Evolutionary conservation across 2,329 filamentous ascomycete species (phyloP).

Genomic region (Pseudogymnoascus sp.): DNA sequence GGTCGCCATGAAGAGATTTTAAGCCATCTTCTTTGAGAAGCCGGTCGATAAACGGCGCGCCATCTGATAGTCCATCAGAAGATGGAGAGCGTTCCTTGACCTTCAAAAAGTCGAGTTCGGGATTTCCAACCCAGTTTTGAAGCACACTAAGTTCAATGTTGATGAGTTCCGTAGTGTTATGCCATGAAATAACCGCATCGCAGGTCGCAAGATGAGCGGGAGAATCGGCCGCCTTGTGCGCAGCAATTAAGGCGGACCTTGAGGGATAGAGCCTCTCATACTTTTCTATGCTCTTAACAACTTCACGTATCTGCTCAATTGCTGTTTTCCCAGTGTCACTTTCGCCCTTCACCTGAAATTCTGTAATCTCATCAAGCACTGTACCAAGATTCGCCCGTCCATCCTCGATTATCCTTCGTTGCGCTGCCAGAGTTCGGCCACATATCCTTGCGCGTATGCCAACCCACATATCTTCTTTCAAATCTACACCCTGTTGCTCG

Average conservation of each 20-base stretch:
- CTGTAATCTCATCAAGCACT: constrained; percentile 77
- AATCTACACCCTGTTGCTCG: constrained; percentile 50
- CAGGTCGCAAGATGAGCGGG: constrained; percentile 72
- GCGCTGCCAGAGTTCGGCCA: constrained; percentile 74
- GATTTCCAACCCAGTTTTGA: constrained; percentile 94
- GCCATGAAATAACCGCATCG: constrained; percentile 87
- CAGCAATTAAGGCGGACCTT: constrained; percentile 60
- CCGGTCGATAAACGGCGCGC: constrained; percentile 87
- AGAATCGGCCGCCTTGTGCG: constrained; percentile 70
- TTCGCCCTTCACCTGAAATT: constrained; percentile 89
- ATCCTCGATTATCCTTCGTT: constrained; percentile 83
- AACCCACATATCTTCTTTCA: constrained; percentile 77
- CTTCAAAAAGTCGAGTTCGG: constrained; percentile 83
- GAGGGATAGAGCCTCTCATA: constrained; percentile 81
- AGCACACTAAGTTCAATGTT: constrained; percentile 87
- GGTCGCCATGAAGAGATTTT: constrained; percentile 79
- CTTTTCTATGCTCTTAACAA: constrained; percentile 84
- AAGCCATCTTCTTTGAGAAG: constrained; percentile 93
- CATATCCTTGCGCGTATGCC: constrained; percentile 77
- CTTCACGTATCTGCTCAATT: constrained; percentile 78
- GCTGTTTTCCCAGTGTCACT: constrained; percentile 80
- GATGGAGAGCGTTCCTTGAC: constrained; percentile 59
- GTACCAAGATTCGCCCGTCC: constrained; percentile 64
- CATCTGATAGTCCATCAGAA: constrained; percentile 70
- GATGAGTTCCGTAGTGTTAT: constrained; percentile 94